Evolutionary conservation across 805 yeast species (phyloP), one percentile per base, ranked within the genome.

Genomic region (Limtongozyma cylindracea): DNA sequence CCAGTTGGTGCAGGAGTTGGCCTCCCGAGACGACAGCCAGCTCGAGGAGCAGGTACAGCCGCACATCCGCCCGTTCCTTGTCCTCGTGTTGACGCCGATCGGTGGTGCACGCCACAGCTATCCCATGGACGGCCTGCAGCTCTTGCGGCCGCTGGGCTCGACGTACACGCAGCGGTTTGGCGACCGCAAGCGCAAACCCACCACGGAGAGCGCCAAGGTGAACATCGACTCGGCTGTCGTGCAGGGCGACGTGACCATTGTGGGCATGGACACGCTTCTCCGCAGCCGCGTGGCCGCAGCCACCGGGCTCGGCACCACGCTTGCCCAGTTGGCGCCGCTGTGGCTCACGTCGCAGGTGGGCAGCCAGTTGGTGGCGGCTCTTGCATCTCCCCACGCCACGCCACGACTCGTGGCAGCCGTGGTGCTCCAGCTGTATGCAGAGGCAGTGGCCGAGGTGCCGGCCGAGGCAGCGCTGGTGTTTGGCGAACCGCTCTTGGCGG

Each of bases 151-250:
- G 1, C 72, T 91, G 8, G 91, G 88, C 1, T 15, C 17, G 9
- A 9, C 6, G 17, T 7, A 17, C 10, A 8, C 4, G 11, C 37
- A 54, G 33, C 21, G 19, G 9, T 24, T 26, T 13, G 21, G 4
- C 15, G 10, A 11, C 10, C 8, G 10, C 10, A n/a, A 18, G 11
- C 10, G 13, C 10, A 8, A 18, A 4, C 7, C 11, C 8, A 10
- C 6, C 12, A 12, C 59, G 3, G 71, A 57, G 17, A 70, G 58
- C 22, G 56, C 64, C 24, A 61, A 61, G 26, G 70, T 78, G 23
- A 80, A 84, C 38, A 82, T 88, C 27, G 99, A 88, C 45, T 73
- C 91, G 3, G 94, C 96, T 4, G 70, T 88, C 41, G 62, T 73
- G 26, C 61, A 66, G 20, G 98, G 98, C 35, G 99, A 88, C 44